Evolutionary conservation across 306 rosid genomes (phyloP), one percentile per base, ranked within the genome.

Genomic region (Inga oerstediana): DNA sequence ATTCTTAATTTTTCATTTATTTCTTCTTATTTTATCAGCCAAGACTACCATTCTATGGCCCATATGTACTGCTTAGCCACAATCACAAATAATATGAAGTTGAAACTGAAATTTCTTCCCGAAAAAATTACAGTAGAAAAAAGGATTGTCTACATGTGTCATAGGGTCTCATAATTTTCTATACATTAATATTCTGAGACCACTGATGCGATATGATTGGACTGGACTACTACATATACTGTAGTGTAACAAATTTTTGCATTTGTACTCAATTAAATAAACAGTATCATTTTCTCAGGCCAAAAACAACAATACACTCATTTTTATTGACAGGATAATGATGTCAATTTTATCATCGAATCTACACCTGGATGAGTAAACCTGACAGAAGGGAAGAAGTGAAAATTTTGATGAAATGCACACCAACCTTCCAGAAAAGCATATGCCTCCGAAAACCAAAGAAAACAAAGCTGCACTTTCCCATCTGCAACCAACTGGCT

Each of bases 401-500:
- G 64, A n/a, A n/a, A 58, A 19, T 0, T 58, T 56, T 54, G 10
- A 54, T 19, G 61, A 54, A 54, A 54, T 54, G 24, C 61, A 79
- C 37, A 84, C 88, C 46, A 80, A 94, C 98, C 97, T 94, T 87
- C 98, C 95, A 9, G 83, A 85, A 90, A 82, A 94, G 89, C 98
- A 94, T 77, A 89, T 68, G 76, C 94, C 91, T 80, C 98, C 97
- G 10, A 91, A 82, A 59, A 89, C 83, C 86, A 91, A 85, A 44
- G 95, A 88, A 89, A 94, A 90, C 79, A 92, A 75, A 80, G 98
- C 74, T 79, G 92, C 95, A 88, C 97, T 94, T 86, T 81, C 95
- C 98, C 97, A 94, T 84, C 95, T 94, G 92, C 84, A 84, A 89
- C 85, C 85, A 89, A 78, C 82, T 85, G 81, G 82, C 88, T 76